Base-by-base conservation (phyloP, 257 asterid species). In the Euphrasia confusa region DNA sequence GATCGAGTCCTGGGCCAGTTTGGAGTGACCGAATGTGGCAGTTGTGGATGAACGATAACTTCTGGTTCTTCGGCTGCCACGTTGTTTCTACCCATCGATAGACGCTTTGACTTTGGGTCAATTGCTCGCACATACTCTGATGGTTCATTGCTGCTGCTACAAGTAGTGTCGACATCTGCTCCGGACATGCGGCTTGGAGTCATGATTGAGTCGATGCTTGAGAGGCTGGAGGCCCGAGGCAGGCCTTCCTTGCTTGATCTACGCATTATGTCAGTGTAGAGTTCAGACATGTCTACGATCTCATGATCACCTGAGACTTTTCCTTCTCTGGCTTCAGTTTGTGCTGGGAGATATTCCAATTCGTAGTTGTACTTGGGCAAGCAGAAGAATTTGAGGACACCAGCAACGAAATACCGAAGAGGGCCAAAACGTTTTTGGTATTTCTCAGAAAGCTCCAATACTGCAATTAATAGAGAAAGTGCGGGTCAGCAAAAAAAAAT, bases 351-450 rank as follows among this genome's bases (percentile, higher is more conserved):
- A 72, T 92, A 92, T 73, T 92, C 97, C 58, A 92, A 84, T 78
- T 89, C 99, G 53, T 81, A 92, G 70, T 63, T 86, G 86, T 84
- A 92, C 83, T 86, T 92, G 15, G 96, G 99, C 77, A 92, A 77
- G 86, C 99, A 92, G 68, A 89, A 64, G 73, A 89, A 86, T 73
- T 89, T 92, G 75, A 92, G 93, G 70, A 92, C 76, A 40, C 99
- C 99, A 45, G 99, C 99, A 61, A 92, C 97, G 40, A 92, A 86
- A 74, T 92, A 92, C 18, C 99, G 95, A 37, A 92, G 64, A 28
- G 99, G 99, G 73, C 99, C 99, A 63, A 89, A 92, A 24, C 94
- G 83, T 73, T 89, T 89, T 72, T 92, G 99, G 72, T 84, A 83
- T 74, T 79, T 92, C 81, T 89, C 99, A 13, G 97, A 92, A 44